A percentile compares a stretch with the other conserved stretches of the same genome.
Conservation (phyloP, 2,329 filamentous ascomycete genomes). For the Ramichloridium luteum region DNA sequence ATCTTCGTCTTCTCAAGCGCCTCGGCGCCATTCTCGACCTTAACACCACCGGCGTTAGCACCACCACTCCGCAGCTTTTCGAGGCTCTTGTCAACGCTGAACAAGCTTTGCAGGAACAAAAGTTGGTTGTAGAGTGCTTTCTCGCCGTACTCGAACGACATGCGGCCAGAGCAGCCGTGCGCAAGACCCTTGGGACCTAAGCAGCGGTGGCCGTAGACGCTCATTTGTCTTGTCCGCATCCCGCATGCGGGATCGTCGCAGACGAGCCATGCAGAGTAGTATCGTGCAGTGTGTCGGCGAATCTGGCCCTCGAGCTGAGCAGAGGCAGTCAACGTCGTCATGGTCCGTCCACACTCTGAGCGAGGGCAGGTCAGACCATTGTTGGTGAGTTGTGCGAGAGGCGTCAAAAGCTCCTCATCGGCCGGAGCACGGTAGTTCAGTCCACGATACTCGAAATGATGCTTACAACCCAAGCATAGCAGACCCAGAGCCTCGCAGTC, state of each 20-base stretch:
- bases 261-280: constrained; percentile 85
- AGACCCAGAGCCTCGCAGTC: constrained; percentile 65
- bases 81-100: constrained; percentile 77
- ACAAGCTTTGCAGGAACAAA: constrained; percentile 71
- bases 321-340: constrained; percentile 62
- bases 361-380: constrained; percentile 62
- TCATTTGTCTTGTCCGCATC: constrained; percentile 79
- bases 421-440: constrained; percentile 35
- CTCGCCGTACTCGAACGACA: constrained; percentile 79
- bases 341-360: constrained; percentile 45
- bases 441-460: constrained; percentile 62
- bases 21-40: constrained; percentile 37
- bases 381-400: constrained; percentile 51
- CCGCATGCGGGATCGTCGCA: constrained; percentile 85
- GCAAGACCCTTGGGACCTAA: constrained; percentile 77
- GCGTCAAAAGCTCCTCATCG: constrained; percentile 22
- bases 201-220: constrained; percentile 82
- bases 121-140: constrained; percentile 92
- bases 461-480: constrained; percentile 70
- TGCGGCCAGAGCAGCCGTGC: constrained; percentile 70
- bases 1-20: constrained; percentile 51
- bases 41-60: constrained; percentile 15
- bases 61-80: constrained; percentile 24
- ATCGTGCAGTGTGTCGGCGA: constrained; percentile 62
- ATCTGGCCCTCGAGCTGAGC: constrained; percentile 82